A percentile compares a stretch with the other conserved stretches of the same genome.
phyloP scores from a whole-genome alignment of 345 rosid species.

The Pelargonium nanum region DNA sequence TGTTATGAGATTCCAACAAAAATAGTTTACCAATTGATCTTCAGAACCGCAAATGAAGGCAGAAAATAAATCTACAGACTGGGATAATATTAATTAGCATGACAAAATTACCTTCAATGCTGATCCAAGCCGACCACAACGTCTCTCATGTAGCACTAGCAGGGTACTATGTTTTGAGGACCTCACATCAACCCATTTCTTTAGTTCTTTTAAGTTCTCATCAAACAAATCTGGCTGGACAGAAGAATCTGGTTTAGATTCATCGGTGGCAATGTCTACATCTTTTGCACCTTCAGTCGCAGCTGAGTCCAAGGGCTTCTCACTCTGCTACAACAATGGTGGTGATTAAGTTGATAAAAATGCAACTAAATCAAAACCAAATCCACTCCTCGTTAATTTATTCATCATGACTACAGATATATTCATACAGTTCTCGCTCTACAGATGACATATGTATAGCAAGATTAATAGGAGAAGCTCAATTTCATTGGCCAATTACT shows the following conservation, averaged over 20 bases:
- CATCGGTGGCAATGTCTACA: constrained; percentile 19
- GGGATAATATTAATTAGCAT: not conserved
- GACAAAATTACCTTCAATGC: constrained; percentile 68
- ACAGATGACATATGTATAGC: too few relatives aligned
- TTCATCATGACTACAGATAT: not conserved
- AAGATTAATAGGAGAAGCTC: too few relatives aligned
- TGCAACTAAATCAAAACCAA: not conserved
- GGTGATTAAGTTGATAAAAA: not conserved
- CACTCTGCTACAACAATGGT: constrained; percentile 27
- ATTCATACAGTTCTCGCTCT: not conserved
- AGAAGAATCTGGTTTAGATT: constrained; percentile 25
- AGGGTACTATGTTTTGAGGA: constrained; percentile 69
- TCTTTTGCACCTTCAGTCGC: constrained; percentile 32
- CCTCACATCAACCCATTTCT: constrained; percentile 83
- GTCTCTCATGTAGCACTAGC: constrained; percentile 61
- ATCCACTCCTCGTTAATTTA: not conserved
- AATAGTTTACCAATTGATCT: too few relatives aligned
- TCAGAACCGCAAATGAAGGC: too few relatives aligned
- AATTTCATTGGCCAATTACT: too few relatives aligned
- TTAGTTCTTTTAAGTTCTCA: constrained; percentile 64
- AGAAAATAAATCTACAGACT: too few relatives aligned
- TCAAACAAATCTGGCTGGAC: constrained; percentile 47
- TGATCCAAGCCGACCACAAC: constrained; percentile 58
- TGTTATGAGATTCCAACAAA: too few relatives aligned
- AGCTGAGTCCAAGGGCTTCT: constrained; percentile 23